A percentile compares a stretch with the other conserved stretches of the same genome.
Evolutionary conservation across 179 eudicot species (phyloP).

Genomic region (Camellia oleifera): DNA sequence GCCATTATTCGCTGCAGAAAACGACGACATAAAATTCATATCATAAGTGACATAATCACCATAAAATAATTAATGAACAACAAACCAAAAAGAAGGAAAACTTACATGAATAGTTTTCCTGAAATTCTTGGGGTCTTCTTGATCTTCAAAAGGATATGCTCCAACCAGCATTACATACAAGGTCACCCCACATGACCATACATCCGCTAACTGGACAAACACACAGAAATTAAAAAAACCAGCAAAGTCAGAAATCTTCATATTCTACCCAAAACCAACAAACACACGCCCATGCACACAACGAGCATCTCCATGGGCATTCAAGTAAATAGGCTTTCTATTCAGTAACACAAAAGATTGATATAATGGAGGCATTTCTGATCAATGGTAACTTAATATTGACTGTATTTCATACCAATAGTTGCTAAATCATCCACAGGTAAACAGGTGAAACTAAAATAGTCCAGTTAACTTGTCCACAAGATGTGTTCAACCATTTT

Average conservation of each 20-base stretch:
- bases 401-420: neutral
- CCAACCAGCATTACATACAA: conserved; percentile 96
- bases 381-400: neutral
- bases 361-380: neutral
- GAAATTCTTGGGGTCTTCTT: conserved; percentile 83
- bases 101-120: conserved; percentile 85
- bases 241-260: conserved; percentile 2
- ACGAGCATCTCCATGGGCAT: neutral
- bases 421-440: neutral
- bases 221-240: conserved; percentile 9
- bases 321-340: neutral
- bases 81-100: neutral
- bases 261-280: neutral
- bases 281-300: neutral
- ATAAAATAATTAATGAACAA: neutral
- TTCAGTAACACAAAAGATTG: neutral
- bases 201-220: conserved; percentile 80
- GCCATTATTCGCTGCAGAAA: conserved; percentile 65
- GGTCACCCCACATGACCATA: conserved; percentile 99
- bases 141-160: conserved; percentile 93
- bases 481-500: too few relatives aligned
- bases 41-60: neutral
- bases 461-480: too few relatives aligned
- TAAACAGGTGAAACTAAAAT: neutral
- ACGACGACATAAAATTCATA: neutral